A percentile compares a stretch with the other conserved stretches of the same genome.
Conservation (phyloP, 345 rosid genomes). For the Microcos paniculata region DNA sequence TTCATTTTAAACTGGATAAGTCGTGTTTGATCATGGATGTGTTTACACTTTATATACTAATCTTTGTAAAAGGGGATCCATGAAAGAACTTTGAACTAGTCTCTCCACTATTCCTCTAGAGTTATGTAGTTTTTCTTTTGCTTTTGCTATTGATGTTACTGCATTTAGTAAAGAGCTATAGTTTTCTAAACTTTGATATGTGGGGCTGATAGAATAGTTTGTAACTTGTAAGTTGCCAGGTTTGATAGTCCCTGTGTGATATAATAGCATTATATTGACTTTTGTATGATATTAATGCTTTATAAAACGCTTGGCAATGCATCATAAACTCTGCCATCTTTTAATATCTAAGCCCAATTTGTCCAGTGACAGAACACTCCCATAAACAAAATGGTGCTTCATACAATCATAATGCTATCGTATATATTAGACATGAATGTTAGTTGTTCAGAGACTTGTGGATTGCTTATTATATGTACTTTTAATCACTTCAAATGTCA, state of each 20-base stretch:
- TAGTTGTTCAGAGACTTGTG: background rate
- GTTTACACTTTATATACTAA: background rate
- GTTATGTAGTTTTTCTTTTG: background rate
- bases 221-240: background rate
- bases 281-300: background rate
- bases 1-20: background rate
- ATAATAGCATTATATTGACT: background rate
- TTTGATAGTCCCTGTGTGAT: background rate
- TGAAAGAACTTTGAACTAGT: background rate
- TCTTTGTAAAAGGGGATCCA: background rate
- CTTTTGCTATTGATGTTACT: background rate
- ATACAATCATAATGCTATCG: background rate
- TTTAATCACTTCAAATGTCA: background rate
- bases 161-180: background rate
- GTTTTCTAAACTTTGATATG: background rate
- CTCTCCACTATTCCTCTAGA: background rate
- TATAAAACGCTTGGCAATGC: background rate
- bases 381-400: background rate
- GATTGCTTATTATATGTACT: background rate
- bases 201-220: background rate
- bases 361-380: no score
- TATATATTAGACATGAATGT: background rate
- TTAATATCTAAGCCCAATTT: no score
- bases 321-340: no score
- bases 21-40: background rate